A percentile compares a stretch with the other conserved stretches of the same genome.
Evolutionary conservation across 352 stramenopile genomes (phyloP).

Genomic region (Phytophthora agathidicida): DNA sequence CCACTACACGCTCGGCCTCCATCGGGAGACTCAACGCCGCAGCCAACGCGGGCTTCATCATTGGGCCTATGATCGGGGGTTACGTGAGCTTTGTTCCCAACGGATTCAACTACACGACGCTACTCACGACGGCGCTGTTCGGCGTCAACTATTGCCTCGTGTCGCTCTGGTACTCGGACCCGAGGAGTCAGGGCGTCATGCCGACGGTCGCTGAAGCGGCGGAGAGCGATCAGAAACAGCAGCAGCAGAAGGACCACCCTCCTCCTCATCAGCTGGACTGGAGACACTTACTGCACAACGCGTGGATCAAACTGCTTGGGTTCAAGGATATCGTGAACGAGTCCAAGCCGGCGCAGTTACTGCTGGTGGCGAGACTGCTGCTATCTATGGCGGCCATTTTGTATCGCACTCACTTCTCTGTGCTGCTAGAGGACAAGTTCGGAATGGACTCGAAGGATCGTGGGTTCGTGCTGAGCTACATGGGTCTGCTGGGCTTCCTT

Average conservation of each 20-base stretch:
- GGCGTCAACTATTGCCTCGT: slow-evolving; percentile 74
- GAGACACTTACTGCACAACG: slow-evolving; percentile 45
- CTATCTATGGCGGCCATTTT: slow-evolving; percentile 80
- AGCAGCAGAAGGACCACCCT: slow-evolving; percentile 17
- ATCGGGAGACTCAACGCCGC: slow-evolving; percentile 79
- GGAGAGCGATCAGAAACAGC: background rate
- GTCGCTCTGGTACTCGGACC: slow-evolving; percentile 55
- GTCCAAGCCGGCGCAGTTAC: slow-evolving; percentile 64
- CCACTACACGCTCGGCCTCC: slow-evolving; percentile 37
- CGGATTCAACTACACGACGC: slow-evolving; percentile 83
- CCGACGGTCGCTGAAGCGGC: background rate
- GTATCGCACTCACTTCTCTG: slow-evolving; percentile 81
- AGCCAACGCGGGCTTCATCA: slow-evolving; percentile 78
- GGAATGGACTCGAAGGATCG: slow-evolving; percentile 60
- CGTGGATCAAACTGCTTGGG: slow-evolving; percentile 63
- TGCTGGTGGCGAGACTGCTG: slow-evolving; percentile 72
- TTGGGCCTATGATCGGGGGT: slow-evolving; percentile 71
- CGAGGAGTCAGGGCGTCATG: background rate
- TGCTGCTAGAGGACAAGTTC: slow-evolving; percentile 84
- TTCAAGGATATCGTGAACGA: slow-evolving; percentile 70
- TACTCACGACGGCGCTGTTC: slow-evolving; percentile 75
- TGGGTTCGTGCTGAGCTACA: slow-evolving; percentile 84
- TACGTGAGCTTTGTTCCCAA: slow-evolving; percentile 72
- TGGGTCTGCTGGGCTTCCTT: slow-evolving; percentile 70
- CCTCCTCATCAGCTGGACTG: slow-evolving; percentile 39